Base-by-base conservation (phyloP, 345 rosid genomes). In the Eucalyptus tenuipes region DNA sequence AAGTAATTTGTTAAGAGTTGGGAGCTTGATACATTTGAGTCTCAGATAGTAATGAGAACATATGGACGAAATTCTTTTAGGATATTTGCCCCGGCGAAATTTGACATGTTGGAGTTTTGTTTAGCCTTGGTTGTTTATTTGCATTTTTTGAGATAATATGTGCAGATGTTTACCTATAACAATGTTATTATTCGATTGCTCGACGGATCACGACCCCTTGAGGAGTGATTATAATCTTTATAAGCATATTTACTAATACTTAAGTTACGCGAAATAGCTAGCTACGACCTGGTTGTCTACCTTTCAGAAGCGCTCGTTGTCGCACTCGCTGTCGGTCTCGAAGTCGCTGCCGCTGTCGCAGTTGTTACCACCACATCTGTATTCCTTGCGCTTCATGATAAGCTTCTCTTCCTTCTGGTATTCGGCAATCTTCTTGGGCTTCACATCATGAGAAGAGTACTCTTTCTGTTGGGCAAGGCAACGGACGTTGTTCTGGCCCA, bases 311-410 rank as follows among this genome's bases (percentile, higher is more conserved):
- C 86, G 87, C 7, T 93, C 93, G 27, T 86, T 87, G 11, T 94
- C 94, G 52, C 90, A 5, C 66, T 59, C 16, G 15, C 88, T 89
- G 87, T 88, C 88, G 49, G 91, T 89, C 66, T 59, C 2, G 7
- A 91, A 91, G 87, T 88, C 88, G 44, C 91, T 89, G 87, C 89
- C 61, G 82, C 89, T 88, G 88, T 87, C 31, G 45, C 86, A 71
- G 24, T 90, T 89, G 86, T 85, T 88, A 11, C 89, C 90, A 12
- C 89, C 90, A 29, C 91, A 87, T n/a, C 90, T 40, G 45, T 92
- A 88, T 49, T 92, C 94, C 84, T 88, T 92, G 81, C 59, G 2
- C 6, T 22, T 22, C 27, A 55, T 13, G 88, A 31, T 37, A 90
- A 81, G 42, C 90, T 52, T 42, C 88, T 87, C 89, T 31, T 14